A percentile compares a stretch with the other conserved stretches of the same genome.
Evolutionary conservation across 495 filamentous ascomycete species (phyloP).

Genomic region (Staphylotrichum longicolle): DNA sequence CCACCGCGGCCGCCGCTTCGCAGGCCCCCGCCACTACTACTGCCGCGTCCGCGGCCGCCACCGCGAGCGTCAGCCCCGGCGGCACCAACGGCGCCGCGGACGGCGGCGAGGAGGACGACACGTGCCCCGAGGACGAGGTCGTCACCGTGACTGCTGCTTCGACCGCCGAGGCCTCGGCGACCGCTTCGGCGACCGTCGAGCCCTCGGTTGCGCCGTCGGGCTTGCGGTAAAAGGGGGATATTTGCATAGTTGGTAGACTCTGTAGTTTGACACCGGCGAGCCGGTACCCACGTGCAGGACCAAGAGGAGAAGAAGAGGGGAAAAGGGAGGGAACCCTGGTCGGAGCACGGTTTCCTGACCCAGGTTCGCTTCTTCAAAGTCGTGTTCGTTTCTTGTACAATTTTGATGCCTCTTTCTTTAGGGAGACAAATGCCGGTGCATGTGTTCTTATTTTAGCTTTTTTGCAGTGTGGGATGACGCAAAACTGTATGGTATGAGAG

Average conservation of each 20-base stretch:
- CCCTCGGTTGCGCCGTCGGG: slow-evolving; percentile 1
- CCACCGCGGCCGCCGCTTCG: slow-evolving; percentile 8
- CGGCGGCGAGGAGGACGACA: neutral
- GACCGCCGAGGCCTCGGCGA: neutral
- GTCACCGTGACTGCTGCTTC: slow-evolving; percentile 9
- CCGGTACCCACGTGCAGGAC: neutral
- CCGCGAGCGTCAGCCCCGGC: slow-evolving; percentile 2
- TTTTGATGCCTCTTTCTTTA: neutral
- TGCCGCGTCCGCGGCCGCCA: slow-evolving; percentile 24
- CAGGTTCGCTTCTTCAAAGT: no score
- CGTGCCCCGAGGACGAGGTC: neutral
- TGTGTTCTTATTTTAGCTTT: neutral
- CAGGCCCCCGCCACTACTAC: slow-evolving; percentile 1
- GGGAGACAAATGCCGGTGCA: neutral
- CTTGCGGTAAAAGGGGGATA: neutral
- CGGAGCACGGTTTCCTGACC: neutral
- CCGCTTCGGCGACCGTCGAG: neutral
- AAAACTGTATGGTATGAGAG: slow-evolving; percentile 1
- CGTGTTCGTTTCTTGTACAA: slow-evolving; percentile 14
- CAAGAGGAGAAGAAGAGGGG: neutral
- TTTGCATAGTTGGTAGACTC: no score
- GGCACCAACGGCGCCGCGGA: neutral
- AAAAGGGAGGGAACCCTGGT: neutral
- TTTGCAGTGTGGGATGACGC: neutral
- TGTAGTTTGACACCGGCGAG: no score